A percentile compares a stretch with the other conserved stretches of the same genome.
Evolutionary conservation across 352 stramenopile species (phyloP).

Genomic region (Peronospora destructor): DNA sequence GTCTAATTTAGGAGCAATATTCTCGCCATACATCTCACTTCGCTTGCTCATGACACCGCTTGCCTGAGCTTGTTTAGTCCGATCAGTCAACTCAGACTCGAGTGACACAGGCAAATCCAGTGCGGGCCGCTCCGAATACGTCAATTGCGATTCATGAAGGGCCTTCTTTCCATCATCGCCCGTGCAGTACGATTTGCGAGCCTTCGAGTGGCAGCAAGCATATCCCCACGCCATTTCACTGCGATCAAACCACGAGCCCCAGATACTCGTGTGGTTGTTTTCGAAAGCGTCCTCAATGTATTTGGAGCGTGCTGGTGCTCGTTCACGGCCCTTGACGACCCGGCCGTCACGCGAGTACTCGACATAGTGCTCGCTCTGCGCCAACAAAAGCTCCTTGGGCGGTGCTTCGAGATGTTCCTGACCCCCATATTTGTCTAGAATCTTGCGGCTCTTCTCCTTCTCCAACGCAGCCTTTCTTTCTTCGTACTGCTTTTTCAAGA

Average conservation of each 20-base stretch:
- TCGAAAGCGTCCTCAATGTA: conserved; percentile 96
- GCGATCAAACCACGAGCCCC: conserved; percentile 97
- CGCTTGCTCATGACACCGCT: conserved; percentile 44
- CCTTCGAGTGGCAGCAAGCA: conserved; percentile 92
- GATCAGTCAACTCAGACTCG: conserved; percentile 10
- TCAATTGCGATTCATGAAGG: conserved; percentile 70
- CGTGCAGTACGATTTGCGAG: conserved; percentile 94
- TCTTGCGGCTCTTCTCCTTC: conserved; percentile 60
- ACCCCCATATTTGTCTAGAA: conserved; percentile 95
- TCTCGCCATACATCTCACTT: conserved; percentile 89
- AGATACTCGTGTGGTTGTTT: conserved; percentile 96
- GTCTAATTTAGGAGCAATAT: conserved; percentile 62
- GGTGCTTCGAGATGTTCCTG: conserved; percentile 86
- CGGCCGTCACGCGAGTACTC: conserved; percentile 92
- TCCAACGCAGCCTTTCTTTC: conserved; percentile 65
- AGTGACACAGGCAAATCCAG: conserved; percentile 31
- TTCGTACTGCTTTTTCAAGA: conserved; percentile 93
- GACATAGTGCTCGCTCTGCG: conserved; percentile 87
- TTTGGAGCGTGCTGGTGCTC: conserved; percentile 88
- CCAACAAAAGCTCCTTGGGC: conserved; percentile 75
- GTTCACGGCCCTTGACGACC: conserved; percentile 76
- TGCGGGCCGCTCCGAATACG: conserved; percentile 44
- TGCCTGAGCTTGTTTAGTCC: conserved; percentile 9
- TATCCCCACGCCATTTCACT: conserved; percentile 95
- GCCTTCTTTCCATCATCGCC: conserved; percentile 88